Evolutionary conservation across 1,284 basidiomycete genomes (phyloP).

Genomic region (Cryptococcus sp.): DNA sequence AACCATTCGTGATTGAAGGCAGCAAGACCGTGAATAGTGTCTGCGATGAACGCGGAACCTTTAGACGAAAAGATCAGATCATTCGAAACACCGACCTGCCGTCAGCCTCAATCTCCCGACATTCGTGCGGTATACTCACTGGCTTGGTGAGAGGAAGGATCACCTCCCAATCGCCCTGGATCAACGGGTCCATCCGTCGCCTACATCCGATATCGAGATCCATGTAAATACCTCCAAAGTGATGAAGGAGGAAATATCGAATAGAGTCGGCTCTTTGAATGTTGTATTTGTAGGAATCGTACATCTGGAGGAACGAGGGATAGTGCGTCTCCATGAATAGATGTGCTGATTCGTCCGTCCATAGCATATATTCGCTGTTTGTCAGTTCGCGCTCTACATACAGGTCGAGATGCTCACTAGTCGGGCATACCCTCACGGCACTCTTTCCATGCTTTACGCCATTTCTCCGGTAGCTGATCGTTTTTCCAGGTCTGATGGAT

Average conservation of each 20-base stretch:
- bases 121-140: constrained; percentile 39
- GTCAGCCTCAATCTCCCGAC: not conserved
- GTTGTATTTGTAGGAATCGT: constrained; percentile 84
- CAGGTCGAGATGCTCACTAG: constrained; percentile 63
- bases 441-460: constrained; percentile 71
- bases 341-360: constrained; percentile 88
- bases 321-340: constrained; percentile 86
- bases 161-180: constrained; percentile 70
- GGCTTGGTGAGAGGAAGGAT: constrained; percentile 93
- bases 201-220: constrained; percentile 96
- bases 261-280: constrained; percentile 98
- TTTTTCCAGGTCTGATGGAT: constrained; percentile 99
- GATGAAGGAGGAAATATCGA: constrained; percentile 94
- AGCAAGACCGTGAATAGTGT: constrained; percentile 85
- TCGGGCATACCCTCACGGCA: constrained; percentile 88
- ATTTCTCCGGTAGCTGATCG: constrained; percentile 74
- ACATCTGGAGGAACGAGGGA: constrained; percentile 87
- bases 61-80: constrained; percentile 92
- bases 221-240: constrained; percentile 93
- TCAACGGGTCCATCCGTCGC: constrained; percentile 81
- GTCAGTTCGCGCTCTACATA: not conserved
- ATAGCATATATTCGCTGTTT: constrained; percentile 76
- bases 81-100: constrained; percentile 78
- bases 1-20: constrained; percentile 93
- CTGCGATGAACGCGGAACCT: constrained; percentile 82